Base-by-base conservation (phyloP, 352 stramenopile species). In the Phytophthora ramorum region DNA sequence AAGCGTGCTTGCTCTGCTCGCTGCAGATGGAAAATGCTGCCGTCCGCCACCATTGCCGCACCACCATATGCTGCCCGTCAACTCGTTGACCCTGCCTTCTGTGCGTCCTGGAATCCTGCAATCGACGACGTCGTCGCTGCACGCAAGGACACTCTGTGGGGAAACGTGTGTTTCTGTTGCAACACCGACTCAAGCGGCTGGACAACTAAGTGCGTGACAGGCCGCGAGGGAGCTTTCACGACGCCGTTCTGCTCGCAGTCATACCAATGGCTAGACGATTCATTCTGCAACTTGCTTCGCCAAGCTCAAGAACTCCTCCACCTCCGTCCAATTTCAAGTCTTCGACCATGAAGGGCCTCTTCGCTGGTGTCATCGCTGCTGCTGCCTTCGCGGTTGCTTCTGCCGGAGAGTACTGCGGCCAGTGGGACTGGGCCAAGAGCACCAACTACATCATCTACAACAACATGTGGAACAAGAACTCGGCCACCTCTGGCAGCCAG, bases 381-480 rank as follows among this genome's bases (percentile, higher is more conserved):
- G 43, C 57, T 32, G 48, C 57, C 14, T n/a, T 67, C 16, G 44
- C 63, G 7, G 16, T 67, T 32, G 49, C 58, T 16, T 72, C 57
- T 24, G 57, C 63, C 1, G 51, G 49, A 17, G 57, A 67, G 16
- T 72, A 63, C 50, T 71, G 63, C 40, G 75, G 68, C 24, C 75
- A 83, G 53, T 83, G 75, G 75, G 75, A 69, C 46, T 65, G 49
- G 20, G 44, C 50, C 20, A 73, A 68, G 24, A 59, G 60, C 28
- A 68, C 54, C 26, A 72, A 78, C 38, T 83, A 74, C 71, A 83
- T 76, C 28, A 53, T 83, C 28, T 83, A 83, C 71, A 83, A 83
- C 68, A 69, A 83, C 54, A 60, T 83, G n/a, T 83, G 75, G 75
- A 75, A 75, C 62, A 62, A 63, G 57, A 63, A 61, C 38, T 38